A percentile compares a stretch with the other conserved stretches of the same genome.
phyloP scores from a whole-genome alignment of 1,284 basidiomycete genomes.

The Malassezia sympodialis region DNA sequence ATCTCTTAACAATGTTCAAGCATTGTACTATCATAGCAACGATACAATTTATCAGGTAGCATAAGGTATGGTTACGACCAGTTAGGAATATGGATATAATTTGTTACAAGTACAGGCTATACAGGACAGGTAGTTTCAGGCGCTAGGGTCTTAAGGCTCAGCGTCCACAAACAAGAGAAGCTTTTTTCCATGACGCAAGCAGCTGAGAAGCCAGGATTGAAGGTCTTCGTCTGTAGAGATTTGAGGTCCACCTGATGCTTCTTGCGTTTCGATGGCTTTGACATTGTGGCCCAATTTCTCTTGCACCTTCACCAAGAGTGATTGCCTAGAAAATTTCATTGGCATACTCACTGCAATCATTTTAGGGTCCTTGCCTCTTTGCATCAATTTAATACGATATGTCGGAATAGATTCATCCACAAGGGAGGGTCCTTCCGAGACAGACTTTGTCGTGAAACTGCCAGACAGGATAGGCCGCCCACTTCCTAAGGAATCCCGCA shows the following conservation, averaged over 20 bases:
- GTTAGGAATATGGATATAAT: background rate
- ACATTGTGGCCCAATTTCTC: constrained; percentile 72
- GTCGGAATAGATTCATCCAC: constrained; percentile 24
- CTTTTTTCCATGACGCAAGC: constrained; percentile 1
- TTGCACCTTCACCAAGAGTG: constrained; percentile 82
- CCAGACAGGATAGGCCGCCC: constrained; percentile 14
- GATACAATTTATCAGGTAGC: no score
- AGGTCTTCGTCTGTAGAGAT: constrained; percentile 1
- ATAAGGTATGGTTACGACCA: no score
- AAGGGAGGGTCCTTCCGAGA: constrained; percentile 18
- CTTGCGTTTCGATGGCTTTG: constrained; percentile 52
- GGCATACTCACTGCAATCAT: constrained; percentile 95
- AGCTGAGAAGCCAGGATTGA: background rate
- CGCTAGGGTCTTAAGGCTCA: background rate
- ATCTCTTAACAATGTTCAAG: no score
- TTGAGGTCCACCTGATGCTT: background rate
- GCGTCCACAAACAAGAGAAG: constrained; percentile 1
- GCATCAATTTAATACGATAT: constrained; percentile 92
- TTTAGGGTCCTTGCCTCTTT: constrained; percentile 71
- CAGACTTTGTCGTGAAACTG: constrained; percentile 22
- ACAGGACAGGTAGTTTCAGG: background rate
- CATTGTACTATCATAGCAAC: no score
- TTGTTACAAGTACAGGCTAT: background rate
- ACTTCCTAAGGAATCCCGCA: constrained; percentile 14
- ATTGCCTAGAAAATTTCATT: constrained; percentile 71